Evolutionary conservation across 1,139 yeast genomes (phyloP).

Genomic region (Debaryomyces fabryi): DNA sequence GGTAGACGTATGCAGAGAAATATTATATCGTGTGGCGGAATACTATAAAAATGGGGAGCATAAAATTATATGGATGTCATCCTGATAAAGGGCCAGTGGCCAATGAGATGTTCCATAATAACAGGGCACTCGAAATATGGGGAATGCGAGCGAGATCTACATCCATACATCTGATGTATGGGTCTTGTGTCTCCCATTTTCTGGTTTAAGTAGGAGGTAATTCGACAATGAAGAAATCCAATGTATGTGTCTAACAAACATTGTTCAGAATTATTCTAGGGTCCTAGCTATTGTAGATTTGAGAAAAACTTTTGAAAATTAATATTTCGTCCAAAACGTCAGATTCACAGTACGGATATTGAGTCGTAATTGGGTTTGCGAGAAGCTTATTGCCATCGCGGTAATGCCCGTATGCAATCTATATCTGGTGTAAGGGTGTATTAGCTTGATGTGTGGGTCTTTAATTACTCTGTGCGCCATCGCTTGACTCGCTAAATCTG

Average conservation of each 20-base stretch:
- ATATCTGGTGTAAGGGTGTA: too few species aligned
- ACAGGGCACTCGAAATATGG: neutral
- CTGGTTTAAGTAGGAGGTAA: too few species aligned
- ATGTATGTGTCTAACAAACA: neutral
- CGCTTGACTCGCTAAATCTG: neutral
- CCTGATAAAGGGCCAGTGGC: neutral
- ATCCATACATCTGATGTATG: neutral
- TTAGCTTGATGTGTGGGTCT: too few species aligned
- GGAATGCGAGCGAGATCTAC: neutral
- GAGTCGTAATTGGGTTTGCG: neutral
- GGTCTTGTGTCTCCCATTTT: neutral
- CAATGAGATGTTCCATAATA: neutral
- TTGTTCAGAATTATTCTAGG: neutral
- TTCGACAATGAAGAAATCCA: neutral
- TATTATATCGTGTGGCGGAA: neutral
- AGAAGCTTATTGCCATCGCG: too few species aligned
- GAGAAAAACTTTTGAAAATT: neutral
- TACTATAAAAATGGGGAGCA: neutral
- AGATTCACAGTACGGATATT: neutral
- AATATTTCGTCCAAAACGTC: neutral
- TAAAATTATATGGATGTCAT: neutral
- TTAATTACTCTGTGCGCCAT: neutral
- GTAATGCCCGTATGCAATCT: too few species aligned
- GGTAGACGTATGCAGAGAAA: neutral
- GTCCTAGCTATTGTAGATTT: neutral